These are phyloP conservation scores for Aegilops longissima DNA, from an alignment of 176 grass and related monocot species.

Conservation along the genomic window DNA sequence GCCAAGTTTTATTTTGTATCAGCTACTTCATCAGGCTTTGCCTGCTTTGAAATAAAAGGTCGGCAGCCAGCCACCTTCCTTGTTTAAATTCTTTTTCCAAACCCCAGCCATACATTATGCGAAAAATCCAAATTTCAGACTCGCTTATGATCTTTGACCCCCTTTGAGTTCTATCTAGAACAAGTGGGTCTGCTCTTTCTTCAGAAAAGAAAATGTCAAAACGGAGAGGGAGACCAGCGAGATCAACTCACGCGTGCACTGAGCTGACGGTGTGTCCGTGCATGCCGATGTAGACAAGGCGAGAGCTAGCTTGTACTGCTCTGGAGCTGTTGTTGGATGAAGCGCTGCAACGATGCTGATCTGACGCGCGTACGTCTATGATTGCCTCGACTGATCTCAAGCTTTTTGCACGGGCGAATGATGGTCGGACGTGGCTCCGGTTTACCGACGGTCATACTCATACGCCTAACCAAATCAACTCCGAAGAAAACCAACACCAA, in stretches of 20 bases:
- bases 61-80: too few species aligned
- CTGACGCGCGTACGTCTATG: too few species aligned
- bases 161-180: not conserved
- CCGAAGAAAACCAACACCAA: not conserved
- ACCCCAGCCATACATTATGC: not conserved
- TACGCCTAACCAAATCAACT: conserved; percentile 25
- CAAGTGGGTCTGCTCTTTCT: not conserved
- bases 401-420: conserved; percentile 22
- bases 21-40: too few species aligned
- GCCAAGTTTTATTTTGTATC: too few species aligned
- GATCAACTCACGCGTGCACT: not conserved
- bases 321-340: too few species aligned
- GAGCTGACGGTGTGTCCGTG: not conserved
- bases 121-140: not conserved
- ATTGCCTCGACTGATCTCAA: not conserved
- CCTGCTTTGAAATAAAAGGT: too few species aligned
- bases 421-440: not conserved
- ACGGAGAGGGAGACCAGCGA: not conserved
- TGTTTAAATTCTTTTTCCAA: too few species aligned
- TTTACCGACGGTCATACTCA: conserved; percentile 27
- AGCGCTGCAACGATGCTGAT: too few species aligned
- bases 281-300: not conserved
- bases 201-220: not conserved
- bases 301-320: too few species aligned
- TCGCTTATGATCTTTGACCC: not conserved